Evolutionary conservation across 495 filamentous ascomycete genomes (phyloP), one percentile per base, ranked within the genome.

Genomic region (Daldinia grandis): DNA sequence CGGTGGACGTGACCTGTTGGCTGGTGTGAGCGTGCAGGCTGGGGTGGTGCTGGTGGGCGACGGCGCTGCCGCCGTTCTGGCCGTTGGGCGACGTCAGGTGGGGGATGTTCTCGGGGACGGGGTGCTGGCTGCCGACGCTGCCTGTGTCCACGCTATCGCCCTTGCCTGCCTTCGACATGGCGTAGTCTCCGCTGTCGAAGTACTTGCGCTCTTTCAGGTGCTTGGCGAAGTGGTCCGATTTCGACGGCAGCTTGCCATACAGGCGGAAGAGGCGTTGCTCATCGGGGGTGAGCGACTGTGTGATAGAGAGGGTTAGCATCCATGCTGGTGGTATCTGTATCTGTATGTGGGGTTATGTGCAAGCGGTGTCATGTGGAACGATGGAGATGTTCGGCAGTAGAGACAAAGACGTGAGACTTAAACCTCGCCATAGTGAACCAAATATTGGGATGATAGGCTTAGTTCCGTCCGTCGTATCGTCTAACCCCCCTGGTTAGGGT

Each of bases 141-240:
- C 95, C 95, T 35, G 96, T 93, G 76, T 95, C 95, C 74, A 95
- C 91, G 78, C 95, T 92, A 66, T 94, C 92, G 78, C 93, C 93
- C 82, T 98, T 99, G 79, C 96, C 95, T 50, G 95, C 96, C 85
- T 99, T 98, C 81, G 91, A 95, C 82, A 98, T 91, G 76, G 95
- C 96, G 71, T 98, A 98, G 82, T 98, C 95, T 74, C 95, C 95
- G 58, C 90, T 93, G 85, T 99, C 95, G 81, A 99, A 99, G 83
- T 98, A 99, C 84, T 98, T 99, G 81, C 96, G 94, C 79, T 97
- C 94, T 87, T 97, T 87, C 78, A 99, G 89, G 80, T 98, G 97
- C 84, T 98, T 98, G 86, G 97, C 95, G 66, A 98, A 90, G 61
- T 98, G 89, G 80, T 98, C 95, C 76, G 93, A 95, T 81, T 94